Conservation (phyloP, 495 filamentous ascomycete genomes). For the Stereocaulon alpinum region DNA sequence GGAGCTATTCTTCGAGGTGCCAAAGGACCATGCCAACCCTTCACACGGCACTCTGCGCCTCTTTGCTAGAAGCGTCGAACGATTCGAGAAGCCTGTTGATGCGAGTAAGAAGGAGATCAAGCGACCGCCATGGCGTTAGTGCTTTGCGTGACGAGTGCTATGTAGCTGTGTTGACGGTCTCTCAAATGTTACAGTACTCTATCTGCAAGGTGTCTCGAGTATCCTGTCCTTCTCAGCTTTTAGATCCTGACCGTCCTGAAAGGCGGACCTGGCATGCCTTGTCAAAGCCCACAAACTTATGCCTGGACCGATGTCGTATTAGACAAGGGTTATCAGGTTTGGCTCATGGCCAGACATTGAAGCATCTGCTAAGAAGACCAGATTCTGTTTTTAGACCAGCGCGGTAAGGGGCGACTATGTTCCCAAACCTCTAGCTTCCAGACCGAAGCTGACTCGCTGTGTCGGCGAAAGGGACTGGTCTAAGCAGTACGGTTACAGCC, state of each 20-base stretch:
- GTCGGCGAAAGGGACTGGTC: conserved; percentile 52
- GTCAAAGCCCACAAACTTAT: conserved; percentile 51
- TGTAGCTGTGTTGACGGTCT: neutral
- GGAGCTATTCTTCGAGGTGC: conserved; percentile 80
- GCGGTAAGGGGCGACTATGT: conserved; percentile 24
- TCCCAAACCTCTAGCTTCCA: neutral
- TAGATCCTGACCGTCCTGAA: neutral
- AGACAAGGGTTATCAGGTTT: conserved; percentile 64
- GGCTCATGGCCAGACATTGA: neutral
- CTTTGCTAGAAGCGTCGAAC: conserved; percentile 64
- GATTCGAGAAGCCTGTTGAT: conserved; percentile 51
- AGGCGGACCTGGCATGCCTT: conserved; percentile 17
- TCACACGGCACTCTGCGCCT: conserved; percentile 51
- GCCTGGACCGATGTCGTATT: conserved; percentile 57
- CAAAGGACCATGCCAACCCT: conserved; percentile 61
- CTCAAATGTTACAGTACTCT: conserved; percentile 1
- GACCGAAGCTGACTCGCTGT: neutral
- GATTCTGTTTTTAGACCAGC: conserved; percentile 75
- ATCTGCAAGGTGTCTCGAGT: conserved; percentile 4
- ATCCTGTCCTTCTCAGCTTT: neutral
- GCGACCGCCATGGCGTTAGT: conserved; percentile 43
- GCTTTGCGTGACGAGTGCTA: neutral
- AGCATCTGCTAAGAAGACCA: conserved; percentile 23
- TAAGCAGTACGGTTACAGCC: conserved; percentile 69
- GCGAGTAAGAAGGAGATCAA: conserved; percentile 36